phyloP scores from a whole-genome alignment of 208 protist species.

The Paratrypanosoma confusum region DNA sequence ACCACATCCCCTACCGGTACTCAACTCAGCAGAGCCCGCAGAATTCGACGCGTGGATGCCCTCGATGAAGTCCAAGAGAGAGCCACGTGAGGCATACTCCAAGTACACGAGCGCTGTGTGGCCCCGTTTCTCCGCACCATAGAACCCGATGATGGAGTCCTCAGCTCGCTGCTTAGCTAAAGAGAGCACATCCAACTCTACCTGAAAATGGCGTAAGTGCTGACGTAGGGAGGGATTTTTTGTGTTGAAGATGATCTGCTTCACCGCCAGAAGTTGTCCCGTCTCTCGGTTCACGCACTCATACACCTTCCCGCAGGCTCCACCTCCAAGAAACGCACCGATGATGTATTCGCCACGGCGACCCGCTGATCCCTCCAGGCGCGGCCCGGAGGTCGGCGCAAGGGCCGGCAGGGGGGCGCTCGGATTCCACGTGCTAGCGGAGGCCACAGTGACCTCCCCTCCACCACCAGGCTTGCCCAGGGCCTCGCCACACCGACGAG shows the following conservation, averaged over 20 bases:
- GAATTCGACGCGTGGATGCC: constrained; percentile 22
- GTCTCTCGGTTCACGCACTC: constrained; percentile 78
- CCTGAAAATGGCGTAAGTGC: constrained; percentile 50
- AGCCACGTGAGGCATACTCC: constrained; percentile 82
- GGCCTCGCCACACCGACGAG: background rate
- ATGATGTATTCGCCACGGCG: constrained; percentile 55
- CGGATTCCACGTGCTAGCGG: constrained; percentile 5
- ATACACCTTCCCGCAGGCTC: constrained; percentile 83
- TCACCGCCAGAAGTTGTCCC: constrained; percentile 64
- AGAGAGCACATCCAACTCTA: constrained; percentile 78
- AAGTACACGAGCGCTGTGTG: constrained; percentile 86
- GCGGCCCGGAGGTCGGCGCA: constrained; percentile 31
- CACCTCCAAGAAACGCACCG: constrained; percentile 71
- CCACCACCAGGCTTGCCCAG: background rate
- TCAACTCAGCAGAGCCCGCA: no score
- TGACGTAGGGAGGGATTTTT: constrained; percentile 78
- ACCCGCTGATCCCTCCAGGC: constrained; percentile 38
- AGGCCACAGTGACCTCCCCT: background rate
- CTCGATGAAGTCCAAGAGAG: constrained; percentile 66
- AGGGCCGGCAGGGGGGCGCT: constrained; percentile 33
- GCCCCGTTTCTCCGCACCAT: constrained; percentile 70
- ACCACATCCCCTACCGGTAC: no score
- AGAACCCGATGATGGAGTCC: constrained; percentile 81
- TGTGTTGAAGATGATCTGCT: constrained; percentile 66
- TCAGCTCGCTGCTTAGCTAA: constrained; percentile 44